Evolutionary conservation across 2,329 filamentous ascomycete genomes (phyloP), one percentile per base, ranked within the genome.

Genomic region (Neopestalotiopsis rosae): DNA sequence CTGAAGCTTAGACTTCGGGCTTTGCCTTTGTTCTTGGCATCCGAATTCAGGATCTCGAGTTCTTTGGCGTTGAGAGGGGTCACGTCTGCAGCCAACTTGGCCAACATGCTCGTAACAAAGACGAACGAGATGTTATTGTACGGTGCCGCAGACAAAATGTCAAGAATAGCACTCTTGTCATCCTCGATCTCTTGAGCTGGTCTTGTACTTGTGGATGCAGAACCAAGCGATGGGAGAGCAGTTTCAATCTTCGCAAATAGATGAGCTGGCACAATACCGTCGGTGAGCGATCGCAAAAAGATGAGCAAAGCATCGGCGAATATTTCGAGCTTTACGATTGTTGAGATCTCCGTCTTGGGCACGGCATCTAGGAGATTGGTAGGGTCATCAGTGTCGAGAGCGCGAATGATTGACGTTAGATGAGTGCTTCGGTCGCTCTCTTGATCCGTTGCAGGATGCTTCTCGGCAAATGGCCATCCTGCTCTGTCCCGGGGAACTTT

Each of bases 111-210:
- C 0, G 92, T 94, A 17, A 98, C 83, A 72, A 98, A 94, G 2
- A 97, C 92, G 76, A 98, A 97, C 0, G 92, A 92, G 67, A 97
- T 95, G 76, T 94, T 96, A 80, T 97, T 92, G 64, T 91, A 91
- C 0, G 94, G 92, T 0, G 89, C 87, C 1, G 87, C 84, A 0
- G 91, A 88, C 2, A 98, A 86, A 2, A 91, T 87, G 72, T 98
- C 95, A 5, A 97, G 88, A 1, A 96, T 79, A 3, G 81, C 76
- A 0, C 80, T 80, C 76, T 87, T 89, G 72, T 84, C 81, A 49
- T 87, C 81, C 24, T 87, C 81, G 13, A 74, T 66, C 0, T 71
- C 66, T 38, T 77, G 73, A 2, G 68, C 67, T 1, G 70, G 14
- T 2, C 73, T 70, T 0, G 65, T 67, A 42, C n/a, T 70, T 34